These are phyloP conservation scores for Pseudogymnoascus destructans DNA, from an alignment of 2,329 filamentous ascomycete genomes.

Conservation along the genomic window DNA sequence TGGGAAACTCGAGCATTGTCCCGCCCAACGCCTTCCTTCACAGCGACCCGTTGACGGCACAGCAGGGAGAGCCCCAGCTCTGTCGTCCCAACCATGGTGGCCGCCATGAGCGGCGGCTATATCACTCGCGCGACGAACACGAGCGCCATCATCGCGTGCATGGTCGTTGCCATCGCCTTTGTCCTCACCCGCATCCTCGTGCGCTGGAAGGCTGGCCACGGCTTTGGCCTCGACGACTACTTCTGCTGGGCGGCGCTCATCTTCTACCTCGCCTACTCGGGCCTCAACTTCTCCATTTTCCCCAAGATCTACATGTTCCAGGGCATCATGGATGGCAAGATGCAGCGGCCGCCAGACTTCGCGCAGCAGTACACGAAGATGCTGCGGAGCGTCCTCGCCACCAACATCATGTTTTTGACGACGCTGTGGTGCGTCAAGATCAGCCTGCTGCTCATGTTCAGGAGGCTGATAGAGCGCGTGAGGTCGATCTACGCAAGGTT, in stretches of 20 bases:
- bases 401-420: neutral
- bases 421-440: neutral
- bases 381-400: neutral
- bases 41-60: neutral
- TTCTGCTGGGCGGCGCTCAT: neutral
- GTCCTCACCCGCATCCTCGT: neutral
- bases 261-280: neutral
- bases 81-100: neutral
- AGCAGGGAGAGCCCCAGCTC: neutral
- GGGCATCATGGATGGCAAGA: neutral
- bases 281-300: neutral
- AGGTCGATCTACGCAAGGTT: neutral
- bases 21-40: neutral
- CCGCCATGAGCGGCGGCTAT: neutral
- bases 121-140: neutral
- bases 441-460: constrained; percentile 1
- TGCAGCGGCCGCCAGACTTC: neutral
- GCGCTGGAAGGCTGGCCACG: constrained; percentile 1
- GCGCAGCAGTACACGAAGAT: neutral
- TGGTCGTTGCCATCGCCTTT: neutral
- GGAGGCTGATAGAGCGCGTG: neutral
- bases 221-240: neutral
- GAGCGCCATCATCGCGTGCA: neutral
- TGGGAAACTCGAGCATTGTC: neutral
- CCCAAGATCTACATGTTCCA: neutral